phyloP scores from a whole-genome alignment of 257 asterid genomes.

The Cruciata laevipes region DNA sequence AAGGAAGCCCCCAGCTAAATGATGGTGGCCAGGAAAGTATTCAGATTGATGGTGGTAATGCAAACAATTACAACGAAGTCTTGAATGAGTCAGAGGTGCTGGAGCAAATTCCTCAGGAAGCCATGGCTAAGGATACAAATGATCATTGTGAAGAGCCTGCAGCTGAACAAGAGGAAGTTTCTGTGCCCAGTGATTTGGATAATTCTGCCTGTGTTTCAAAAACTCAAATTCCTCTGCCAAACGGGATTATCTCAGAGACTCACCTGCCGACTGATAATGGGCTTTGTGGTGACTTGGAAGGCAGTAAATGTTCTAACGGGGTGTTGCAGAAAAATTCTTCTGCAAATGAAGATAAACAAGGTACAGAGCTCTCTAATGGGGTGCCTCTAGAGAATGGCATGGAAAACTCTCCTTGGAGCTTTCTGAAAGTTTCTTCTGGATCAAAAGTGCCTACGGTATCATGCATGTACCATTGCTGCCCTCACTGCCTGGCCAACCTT shows the following conservation, averaged over 20 bases:
- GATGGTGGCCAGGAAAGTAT: conserved; percentile 18
- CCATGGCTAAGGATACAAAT: conserved; percentile 23
- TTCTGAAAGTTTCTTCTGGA: conserved; percentile 16
- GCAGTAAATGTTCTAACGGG: conserved; percentile 44
- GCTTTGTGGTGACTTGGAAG: conserved; percentile 17
- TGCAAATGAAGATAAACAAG: conserved; percentile 22
- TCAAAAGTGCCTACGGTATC: conserved; percentile 18
- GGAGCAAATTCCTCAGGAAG: conserved; percentile 25
- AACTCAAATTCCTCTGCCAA: conserved; percentile 17
- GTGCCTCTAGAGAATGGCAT: conserved; percentile 20
- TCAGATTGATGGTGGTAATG: conserved; percentile 23
- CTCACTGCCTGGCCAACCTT: conserved; percentile 55
- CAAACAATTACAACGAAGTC: conserved; percentile 18
- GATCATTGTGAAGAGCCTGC: conserved; percentile 22
- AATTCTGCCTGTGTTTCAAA: conserved; percentile 18
- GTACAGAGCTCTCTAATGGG: conserved; percentile 18
- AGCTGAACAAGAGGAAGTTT: conserved; percentile 25
- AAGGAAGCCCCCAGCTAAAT: conserved; percentile 26
- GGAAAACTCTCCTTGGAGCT: conserved; percentile 18
- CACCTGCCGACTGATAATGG: conserved; percentile 24
- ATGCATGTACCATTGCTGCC: conserved; percentile 65
- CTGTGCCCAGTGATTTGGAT: conserved; percentile 17
- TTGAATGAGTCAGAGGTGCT: conserved; percentile 24
- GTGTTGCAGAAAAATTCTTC: conserved; percentile 21
- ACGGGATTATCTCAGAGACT: conserved; percentile 26